Base-by-base conservation (phyloP, 2,329 filamentous ascomycete genomes). In the Teratosphaeria viscida region DNA sequence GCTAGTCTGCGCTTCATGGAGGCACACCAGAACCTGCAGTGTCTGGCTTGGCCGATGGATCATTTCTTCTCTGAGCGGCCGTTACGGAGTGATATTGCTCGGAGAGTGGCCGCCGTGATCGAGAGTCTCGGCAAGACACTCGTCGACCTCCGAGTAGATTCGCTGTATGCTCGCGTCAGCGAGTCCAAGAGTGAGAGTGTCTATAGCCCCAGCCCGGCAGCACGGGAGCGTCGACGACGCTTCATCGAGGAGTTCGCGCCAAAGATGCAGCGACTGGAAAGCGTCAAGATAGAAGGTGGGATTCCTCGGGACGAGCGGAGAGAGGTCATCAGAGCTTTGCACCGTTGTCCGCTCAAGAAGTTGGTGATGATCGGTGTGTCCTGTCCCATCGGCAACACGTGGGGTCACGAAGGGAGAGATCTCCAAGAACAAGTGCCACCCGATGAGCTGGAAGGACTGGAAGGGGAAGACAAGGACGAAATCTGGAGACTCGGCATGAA, bases 241-340 rank as follows among this genome's bases (percentile, higher is more conserved):
- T 73, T 79, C 68, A 77, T 79, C 47, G 67, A 68, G 29, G 71
- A 75, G 5, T 78, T 79, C 56, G 75, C 73, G 1, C 65, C 73
- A 1, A 67, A 70, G 35, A 74, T 79, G 75, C 71, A 64, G 1
- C 74, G 67, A n/a, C 56, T 79, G 3, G 66, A 76, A 59, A 71
- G 68, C 49, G 70, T 79, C 65, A 79, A 79, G 60, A 67, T 79
- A 23, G 77, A 79, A 67, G 77, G 77, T 19, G 75, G 75, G 12
- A 72, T 79, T 52, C 76, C 77, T 0, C 70, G 76, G 10, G 77
- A 79, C 61, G 77, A 79, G 62, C 75, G 77, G 57, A 72, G 77
- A 29, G 77, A 79, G 59, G 70, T 74, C 12, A 57, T 78, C 3
- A 72, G 76, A 7, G 76, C 77, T 2, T 58, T 79, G 11, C 72